Evolutionary conservation across 345 rosid species (phyloP).

Genomic region (Brassica napus): DNA sequence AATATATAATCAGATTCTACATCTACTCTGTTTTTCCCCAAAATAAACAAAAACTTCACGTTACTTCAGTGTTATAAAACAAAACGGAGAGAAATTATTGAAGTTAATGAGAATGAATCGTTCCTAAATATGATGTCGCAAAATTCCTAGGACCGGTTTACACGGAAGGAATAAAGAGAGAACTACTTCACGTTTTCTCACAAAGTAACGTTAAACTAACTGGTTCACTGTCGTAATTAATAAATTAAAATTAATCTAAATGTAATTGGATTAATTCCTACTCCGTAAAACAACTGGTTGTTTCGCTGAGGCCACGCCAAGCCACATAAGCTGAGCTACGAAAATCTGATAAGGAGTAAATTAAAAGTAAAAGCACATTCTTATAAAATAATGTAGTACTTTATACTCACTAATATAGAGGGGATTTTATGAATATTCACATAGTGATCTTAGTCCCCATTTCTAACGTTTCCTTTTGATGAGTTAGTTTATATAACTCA

Average conservation of each 20-base stretch:
- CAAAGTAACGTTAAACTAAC: conserved; percentile 32
- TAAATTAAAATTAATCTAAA: background rate
- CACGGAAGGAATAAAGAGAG: conserved; percentile 42
- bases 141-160: conserved; percentile 43
- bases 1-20: background rate
- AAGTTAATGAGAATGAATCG: conserved; percentile 25
- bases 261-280: background rate
- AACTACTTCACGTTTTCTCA: conserved; percentile 40
- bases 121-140: conserved; percentile 24
- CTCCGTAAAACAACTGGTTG: background rate
- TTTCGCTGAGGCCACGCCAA: conserved; percentile 19
- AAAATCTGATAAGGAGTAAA: background rate
- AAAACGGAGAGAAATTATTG: background rate
- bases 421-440: conserved; percentile 36
- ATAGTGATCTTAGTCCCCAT: background rate
- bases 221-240: conserved; percentile 10
- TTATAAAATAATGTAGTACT: background rate
- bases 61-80: background rate
- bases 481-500: conserved; percentile 3
- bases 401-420: background rate
- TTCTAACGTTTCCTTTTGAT: conserved; percentile 20
- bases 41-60: background rate
- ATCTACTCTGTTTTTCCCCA: background rate
- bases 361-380: background rate
- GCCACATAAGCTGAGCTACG: conserved; percentile 28